Base-by-base conservation (phyloP, 2,329 filamentous ascomycete genomes). In the Curvularia lunata region DNA sequence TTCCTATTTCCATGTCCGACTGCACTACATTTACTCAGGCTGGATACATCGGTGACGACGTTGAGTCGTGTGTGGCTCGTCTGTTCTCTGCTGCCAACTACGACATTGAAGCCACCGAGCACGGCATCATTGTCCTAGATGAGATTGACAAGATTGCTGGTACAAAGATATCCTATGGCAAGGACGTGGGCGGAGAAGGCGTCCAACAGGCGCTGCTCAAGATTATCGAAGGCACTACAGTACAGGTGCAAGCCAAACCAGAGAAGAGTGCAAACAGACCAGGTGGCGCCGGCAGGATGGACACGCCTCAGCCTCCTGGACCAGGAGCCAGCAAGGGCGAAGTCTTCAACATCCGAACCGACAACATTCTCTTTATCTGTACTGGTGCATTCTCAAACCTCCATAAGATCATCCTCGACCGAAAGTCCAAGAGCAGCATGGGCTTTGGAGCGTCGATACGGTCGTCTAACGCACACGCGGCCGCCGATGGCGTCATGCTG, bases 71-170 rank as follows among this genome's bases (percentile, higher is more conserved):
- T 68, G 92, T 99, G 40, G 92, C 97, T 71, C 85, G 95, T 43
- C 83, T 99, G 25, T 83, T 99, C 9, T 91, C 96, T 54, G 92
- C 96, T 58, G 88, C 94, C 8, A 94, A 96, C 74, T 96, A 96
- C 76, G 91, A 96, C 66, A 86, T 95, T 27, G 87, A 88, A 57
- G 87, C 89, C 53, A 89, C 92, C 7, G 94, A 99, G 74, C 86
- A 91, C 52, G 95, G 95, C 5, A 98, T 99, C 54, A 92, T 99
- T 46, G 95, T 96, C 54, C 83, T 99, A 19, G 95, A 99, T 68
- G 95, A 99, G 78, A 92, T 99, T 54, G 95, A 99, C 81, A 99
- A 99, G 79, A 93, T 98, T 57, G 93, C 95, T 1, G 91, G 91
- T 37, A 88, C 91, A 25, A 94, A 95, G 73, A 90, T 93, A 16